phyloP scores from a whole-genome alignment of 192 early-diverging fungal genomes.

The Coemansia sp. region DNA sequence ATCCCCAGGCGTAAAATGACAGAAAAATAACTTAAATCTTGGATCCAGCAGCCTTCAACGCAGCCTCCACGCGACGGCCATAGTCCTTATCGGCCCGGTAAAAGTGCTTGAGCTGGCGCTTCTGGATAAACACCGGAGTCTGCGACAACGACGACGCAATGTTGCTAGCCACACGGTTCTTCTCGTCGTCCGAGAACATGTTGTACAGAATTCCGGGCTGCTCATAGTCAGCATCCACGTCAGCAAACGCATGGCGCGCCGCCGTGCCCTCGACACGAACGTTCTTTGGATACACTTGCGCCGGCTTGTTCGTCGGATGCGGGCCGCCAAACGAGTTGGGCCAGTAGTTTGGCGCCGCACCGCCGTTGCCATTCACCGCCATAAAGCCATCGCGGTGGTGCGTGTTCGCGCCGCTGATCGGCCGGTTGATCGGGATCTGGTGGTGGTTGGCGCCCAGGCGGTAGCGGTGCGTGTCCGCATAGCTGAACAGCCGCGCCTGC shows the following conservation, averaged over 20 bases:
- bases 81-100: slow-evolving; percentile 74
- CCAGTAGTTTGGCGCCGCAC: slow-evolving; percentile 67
- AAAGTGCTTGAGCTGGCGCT: slow-evolving; percentile 70
- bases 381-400: slow-evolving; percentile 77
- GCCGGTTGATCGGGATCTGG: slow-evolving; percentile 82
- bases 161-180: slow-evolving; percentile 62
- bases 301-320: slow-evolving; percentile 59
- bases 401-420: slow-evolving; percentile 61
- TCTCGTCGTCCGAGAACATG: slow-evolving; percentile 62
- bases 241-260: slow-evolving; percentile 61
- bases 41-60: slow-evolving; percentile 57
- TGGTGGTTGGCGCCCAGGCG: slow-evolving; percentile 78
- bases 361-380: slow-evolving; percentile 64
- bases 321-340: slow-evolving; percentile 66
- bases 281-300: slow-evolving; percentile 55
- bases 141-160: slow-evolving; percentile 64
- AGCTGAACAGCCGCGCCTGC: slow-evolving; percentile 74
- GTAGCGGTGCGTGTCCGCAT: slow-evolving; percentile 56
- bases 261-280: slow-evolving; percentile 54
- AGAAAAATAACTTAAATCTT: slow-evolving; percentile 37
- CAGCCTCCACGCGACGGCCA: slow-evolving; percentile 66
- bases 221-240: slow-evolving; percentile 64
- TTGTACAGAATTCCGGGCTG: slow-evolving; percentile 69
- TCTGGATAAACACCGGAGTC: slow-evolving; percentile 65
- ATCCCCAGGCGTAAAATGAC: too few species aligned